Base-by-base conservation (phyloP, 129 eudicot species). In the Escallonia herrerae region DNA sequence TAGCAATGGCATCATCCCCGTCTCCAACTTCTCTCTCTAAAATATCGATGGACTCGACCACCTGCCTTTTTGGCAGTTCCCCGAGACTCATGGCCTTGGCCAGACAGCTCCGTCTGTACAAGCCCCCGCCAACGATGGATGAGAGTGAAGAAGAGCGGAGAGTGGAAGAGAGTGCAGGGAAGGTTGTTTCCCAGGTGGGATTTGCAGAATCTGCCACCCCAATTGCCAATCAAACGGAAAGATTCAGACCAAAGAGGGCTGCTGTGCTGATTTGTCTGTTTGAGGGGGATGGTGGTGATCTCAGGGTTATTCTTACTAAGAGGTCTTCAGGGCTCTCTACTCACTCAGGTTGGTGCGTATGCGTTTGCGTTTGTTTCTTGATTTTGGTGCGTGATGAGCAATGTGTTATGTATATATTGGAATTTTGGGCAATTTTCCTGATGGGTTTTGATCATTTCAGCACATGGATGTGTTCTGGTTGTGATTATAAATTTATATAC, bases 251-350 rank as follows among this genome's bases (percentile, higher is more conserved):
- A 60, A 86, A 86, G 13, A 86, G 79, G 52, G 97, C 97, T 15
- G 97, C 97, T 54, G 97, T 90, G 43, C 78, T 90, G 57, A 77
- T 90, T 13, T 90, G 97, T 73, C 79, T 90, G 7, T 90, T 81
- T 71, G 83, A 90, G 77, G 91, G 81, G 38, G 66, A 81, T 58
- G 66, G 65, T 68, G 90, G 90, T 3, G 84, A 77, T 14, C 69
- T 86, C 9, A 80, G 89, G 22, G 97, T 90, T 57, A 83, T 90
- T 71, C 95, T 90, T 57, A 90, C 97, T 52, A 90, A 90, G 74
- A 66, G 97, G 38, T 90, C 97, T 51, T 83, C 95, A 11, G 60
- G 40, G 68, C 89, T 90, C 14, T 90, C 97, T 40, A 73, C 95
- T 66, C 95, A 90, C 62, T 81, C 97, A 49, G 97, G 97, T 89